These are phyloP conservation scores for Sutorius australiensis DNA, from an alignment of 768 basidiomycete genomes.

Conservation along the genomic window DNA sequence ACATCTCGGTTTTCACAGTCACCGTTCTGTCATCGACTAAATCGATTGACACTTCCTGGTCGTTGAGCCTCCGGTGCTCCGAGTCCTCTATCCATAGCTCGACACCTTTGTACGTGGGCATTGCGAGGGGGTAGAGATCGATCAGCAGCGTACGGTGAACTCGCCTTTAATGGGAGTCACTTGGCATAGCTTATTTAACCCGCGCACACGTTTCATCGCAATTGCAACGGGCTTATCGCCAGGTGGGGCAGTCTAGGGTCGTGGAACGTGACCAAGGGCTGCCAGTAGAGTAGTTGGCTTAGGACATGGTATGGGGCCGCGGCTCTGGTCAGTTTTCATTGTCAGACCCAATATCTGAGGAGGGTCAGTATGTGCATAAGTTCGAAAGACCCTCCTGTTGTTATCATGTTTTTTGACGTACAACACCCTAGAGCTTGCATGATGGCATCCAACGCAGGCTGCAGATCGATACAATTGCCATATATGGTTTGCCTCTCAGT, in stretches of 20 bases:
- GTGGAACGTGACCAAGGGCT: neutral
- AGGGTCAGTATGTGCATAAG: neutral
- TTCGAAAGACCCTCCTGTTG: neutral
- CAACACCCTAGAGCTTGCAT: neutral
- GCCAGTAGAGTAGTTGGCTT: neutral
- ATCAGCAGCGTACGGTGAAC: neutral
- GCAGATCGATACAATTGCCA: too few relatives aligned
- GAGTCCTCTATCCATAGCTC: constrained; percentile 20
- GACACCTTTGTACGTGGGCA: constrained; percentile 14
- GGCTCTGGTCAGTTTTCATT: neutral
- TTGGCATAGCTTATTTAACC: neutral
- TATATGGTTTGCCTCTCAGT: too few relatives aligned
- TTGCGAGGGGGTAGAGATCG: constrained; percentile 3
- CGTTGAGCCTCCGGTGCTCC: constrained; percentile 1
- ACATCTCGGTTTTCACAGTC: constrained; percentile 7
- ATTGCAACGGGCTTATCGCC: neutral
- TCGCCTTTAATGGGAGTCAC: neutral
- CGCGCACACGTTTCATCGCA: neutral
- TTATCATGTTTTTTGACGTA: neutral
- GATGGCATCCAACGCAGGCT: too few relatives aligned
- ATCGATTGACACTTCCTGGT: constrained; percentile 3
- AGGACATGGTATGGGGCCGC: too few relatives aligned
- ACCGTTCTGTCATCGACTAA: constrained; percentile 12
- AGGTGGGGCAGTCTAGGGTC: neutral
- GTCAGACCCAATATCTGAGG: neutral